Conservation (phyloP, 106 monocot species). For the Dioscorea zingiberensis region DNA sequence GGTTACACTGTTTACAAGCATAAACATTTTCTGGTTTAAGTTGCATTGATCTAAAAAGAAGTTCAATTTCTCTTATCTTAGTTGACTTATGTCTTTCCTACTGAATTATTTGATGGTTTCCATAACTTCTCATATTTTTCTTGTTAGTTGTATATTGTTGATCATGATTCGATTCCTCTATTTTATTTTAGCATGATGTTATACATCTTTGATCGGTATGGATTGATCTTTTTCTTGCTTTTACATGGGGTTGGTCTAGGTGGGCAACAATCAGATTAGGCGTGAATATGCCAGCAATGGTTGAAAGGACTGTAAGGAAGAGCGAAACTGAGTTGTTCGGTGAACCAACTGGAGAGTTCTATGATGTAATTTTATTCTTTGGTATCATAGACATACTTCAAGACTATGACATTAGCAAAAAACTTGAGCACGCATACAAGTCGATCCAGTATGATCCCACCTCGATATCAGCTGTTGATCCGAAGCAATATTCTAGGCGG, state of each 20-base stretch:
- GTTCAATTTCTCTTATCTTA: no score
- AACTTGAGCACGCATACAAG: conserved; percentile 93
- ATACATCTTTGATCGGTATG: neutral
- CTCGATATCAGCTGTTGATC: conserved; percentile 93
- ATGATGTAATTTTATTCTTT: conserved; percentile 68
- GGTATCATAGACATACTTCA: conserved; percentile 96
- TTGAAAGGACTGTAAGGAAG: conserved; percentile 45
- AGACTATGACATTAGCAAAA: conserved; percentile 97
- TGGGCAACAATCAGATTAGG: conserved; percentile 52
- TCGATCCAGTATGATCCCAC: conserved; percentile 78
- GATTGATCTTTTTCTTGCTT: neutral
- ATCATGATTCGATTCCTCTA: no score
- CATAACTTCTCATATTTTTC: no score
- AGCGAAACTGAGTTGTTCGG: conserved; percentile 56
- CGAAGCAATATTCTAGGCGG: conserved; percentile 68
- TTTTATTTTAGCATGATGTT: neutral
- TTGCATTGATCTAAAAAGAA: no score
- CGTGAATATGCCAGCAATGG: conserved; percentile 61
- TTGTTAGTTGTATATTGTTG: no score
- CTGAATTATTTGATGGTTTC: no score
- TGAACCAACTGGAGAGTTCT: conserved; percentile 55
- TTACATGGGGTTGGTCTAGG: conserved; percentile 15
- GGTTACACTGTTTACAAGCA: no score
- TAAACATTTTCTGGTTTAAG: no score
- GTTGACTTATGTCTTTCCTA: no score